A percentile compares a stretch with the other conserved stretches of the same genome.
Evolutionary conservation across 768 basidiomycete species (phyloP).

Genomic region (Pholiota conissans): DNA sequence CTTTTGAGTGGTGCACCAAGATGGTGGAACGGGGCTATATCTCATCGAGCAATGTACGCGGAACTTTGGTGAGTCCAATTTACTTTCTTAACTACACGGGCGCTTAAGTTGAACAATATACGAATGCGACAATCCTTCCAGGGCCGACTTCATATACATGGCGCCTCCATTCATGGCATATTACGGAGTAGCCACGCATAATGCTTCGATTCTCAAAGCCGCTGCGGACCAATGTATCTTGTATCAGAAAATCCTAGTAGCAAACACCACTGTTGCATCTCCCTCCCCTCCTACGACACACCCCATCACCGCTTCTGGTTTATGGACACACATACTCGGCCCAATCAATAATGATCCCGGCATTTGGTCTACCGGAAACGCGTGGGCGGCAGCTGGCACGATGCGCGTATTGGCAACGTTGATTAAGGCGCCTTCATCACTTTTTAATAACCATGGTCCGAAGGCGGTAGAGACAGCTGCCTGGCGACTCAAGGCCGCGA

Average conservation of each 20-base stretch:
- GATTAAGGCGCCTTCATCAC: slow-evolving; percentile 36
- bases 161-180: slow-evolving; percentile 52
- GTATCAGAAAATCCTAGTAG: slow-evolving; percentile 36
- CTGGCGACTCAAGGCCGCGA: slow-evolving; percentile 24
- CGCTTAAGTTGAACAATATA: background rate
- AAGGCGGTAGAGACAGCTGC: slow-evolving; percentile 4
- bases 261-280: slow-evolving; percentile 22
- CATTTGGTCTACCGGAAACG: slow-evolving; percentile 59
- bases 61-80: slow-evolving; percentile 41
- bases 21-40: slow-evolving; percentile 45
- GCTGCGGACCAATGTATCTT: slow-evolving; percentile 37
- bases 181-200: slow-evolving; percentile 38
- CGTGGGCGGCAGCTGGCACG: slow-evolving; percentile 74
- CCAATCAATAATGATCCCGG: slow-evolving; percentile 37
- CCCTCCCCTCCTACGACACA: slow-evolving; percentile 4
- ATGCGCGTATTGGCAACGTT: slow-evolving; percentile 54
- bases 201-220: slow-evolving; percentile 34
- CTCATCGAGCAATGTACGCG: slow-evolving; percentile 36
- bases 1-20: slow-evolving; percentile 36
- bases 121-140: slow-evolving; percentile 16
- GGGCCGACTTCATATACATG: slow-evolving; percentile 55
- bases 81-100: background rate
- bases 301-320: slow-evolving; percentile 11
- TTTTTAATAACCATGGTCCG: slow-evolving; percentile 13
- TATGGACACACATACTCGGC: slow-evolving; percentile 47